A percentile compares a stretch with the other conserved stretches of the same genome.
Evolutionary conservation across 306 rosid genomes (phyloP).

Genomic region (Malus domestica): DNA sequence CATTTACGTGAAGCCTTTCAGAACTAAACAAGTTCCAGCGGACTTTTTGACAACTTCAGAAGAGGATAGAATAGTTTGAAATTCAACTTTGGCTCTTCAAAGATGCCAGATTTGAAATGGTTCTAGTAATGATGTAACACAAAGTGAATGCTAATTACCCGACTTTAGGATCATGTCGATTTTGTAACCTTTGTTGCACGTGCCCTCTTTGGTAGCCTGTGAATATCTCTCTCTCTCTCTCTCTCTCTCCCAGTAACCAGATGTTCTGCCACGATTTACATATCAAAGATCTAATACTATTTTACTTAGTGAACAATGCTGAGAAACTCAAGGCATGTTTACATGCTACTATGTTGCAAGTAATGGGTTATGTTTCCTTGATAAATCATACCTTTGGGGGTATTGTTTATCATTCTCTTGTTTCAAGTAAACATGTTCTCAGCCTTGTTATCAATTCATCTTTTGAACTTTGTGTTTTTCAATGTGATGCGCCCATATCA

Average conservation of each 20-base stretch:
- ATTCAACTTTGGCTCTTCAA: slow-evolving; percentile 20
- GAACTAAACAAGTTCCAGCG: slow-evolving; percentile 20
- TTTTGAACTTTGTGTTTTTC: neutral
- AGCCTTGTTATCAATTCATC: neutral
- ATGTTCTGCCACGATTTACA: neutral
- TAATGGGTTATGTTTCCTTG: no score
- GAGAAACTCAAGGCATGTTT: no score
- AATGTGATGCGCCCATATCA: neutral
- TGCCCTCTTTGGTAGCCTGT: slow-evolving; percentile 24
- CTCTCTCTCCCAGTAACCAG: neutral
- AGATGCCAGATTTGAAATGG: slow-evolving; percentile 7
- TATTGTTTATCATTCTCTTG: neutral
- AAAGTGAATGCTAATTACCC: neutral
- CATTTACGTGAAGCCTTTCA: slow-evolving; percentile 13
- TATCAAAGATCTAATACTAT: neutral
- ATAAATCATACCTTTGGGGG: no score
- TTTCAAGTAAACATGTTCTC: neutral
- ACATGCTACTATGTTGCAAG: no score
- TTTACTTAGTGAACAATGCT: no score
- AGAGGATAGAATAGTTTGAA: slow-evolving; percentile 12
- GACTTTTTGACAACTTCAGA: slow-evolving; percentile 19
- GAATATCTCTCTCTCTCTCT: slow-evolving; percentile 13
- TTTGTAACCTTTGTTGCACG: slow-evolving; percentile 15
- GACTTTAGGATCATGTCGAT: slow-evolving; percentile 8
- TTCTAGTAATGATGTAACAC: slow-evolving; percentile 20